These are phyloP conservation scores for Helotiales sp. DNA, from an alignment of 2,329 filamentous ascomycete genomes.

Conservation along the genomic window DNA sequence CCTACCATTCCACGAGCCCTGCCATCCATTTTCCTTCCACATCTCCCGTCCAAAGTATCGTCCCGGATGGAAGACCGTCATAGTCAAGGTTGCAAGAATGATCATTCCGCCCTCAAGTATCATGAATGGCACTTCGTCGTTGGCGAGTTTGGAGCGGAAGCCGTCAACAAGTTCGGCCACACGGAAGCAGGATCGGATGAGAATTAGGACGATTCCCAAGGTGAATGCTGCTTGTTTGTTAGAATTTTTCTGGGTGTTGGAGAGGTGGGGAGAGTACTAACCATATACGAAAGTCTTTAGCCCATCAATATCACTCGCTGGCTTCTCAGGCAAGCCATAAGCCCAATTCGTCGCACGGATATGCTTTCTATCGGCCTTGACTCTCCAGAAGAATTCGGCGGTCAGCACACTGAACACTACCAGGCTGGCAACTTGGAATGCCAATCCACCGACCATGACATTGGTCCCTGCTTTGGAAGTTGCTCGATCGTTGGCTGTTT, in stretches of 20 bases:
- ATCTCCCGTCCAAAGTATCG: slow-evolving; percentile 29
- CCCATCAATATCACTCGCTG: not conserved
- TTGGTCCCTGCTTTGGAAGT: slow-evolving; percentile 30
- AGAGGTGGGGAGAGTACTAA: not conserved
- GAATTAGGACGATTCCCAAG: slow-evolving; percentile 58
- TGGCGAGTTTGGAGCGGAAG: slow-evolving; percentile 56
- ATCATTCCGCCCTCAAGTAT: slow-evolving; percentile 50
- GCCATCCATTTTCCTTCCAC: slow-evolving; percentile 26
- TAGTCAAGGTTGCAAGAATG: slow-evolving; percentile 36
- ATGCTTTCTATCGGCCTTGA: slow-evolving; percentile 19
- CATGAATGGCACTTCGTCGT: slow-evolving; percentile 52
- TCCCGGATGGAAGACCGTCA: slow-evolving; percentile 45
- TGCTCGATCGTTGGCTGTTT: slow-evolving; percentile 47
- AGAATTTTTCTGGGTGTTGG: not conserved
- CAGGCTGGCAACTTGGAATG: slow-evolving; percentile 46
- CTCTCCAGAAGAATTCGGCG: slow-evolving; percentile 27
- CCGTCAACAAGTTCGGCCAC: slow-evolving; percentile 61
- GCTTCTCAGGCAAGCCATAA: not conserved
- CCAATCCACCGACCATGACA: slow-evolving; percentile 48
- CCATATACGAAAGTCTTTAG: slow-evolving; percentile 1
- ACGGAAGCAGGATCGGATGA: slow-evolving; percentile 60
- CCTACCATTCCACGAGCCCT: not conserved
- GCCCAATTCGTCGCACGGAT: slow-evolving; percentile 5
- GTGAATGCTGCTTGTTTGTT: slow-evolving; percentile 43
- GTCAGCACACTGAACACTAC: slow-evolving; percentile 36